Evolutionary conservation across 805 yeast genomes (phyloP), one percentile per base, ranked within the genome.

Genomic region (Yamadazyma endophytica): DNA sequence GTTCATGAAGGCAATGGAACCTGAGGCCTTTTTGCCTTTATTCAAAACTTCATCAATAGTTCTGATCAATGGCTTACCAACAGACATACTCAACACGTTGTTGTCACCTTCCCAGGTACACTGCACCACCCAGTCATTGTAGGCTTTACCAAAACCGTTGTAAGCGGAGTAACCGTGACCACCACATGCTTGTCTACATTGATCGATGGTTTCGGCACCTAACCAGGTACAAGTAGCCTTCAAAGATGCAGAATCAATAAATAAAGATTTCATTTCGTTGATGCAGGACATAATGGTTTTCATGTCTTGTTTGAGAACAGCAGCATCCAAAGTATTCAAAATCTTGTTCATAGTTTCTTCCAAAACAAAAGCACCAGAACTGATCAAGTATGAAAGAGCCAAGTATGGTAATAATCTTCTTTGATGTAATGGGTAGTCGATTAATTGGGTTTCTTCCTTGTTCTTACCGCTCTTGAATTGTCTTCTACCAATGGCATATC

Each of bases 51-150:
- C 54, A 26, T 42, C 46, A 18, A 59, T 51, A 32, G 50, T 43
- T 47, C 56, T 60, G 33, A 61, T 47, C 23, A 66, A 47, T 26
- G 68, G 57, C 39, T 63, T 55, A 47, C 72, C 70, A 32, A 58
- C 62, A 31, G 60, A 52, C 50, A 63, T 48, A 26, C 61, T 66
- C 45, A 66, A 56, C 25, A 66, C 70, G 42, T 57, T 66, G 54
- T 66, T 66, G 45, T 66, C 72, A 49, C 72, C 72, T 50, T 66
- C 72, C 72, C 72, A 66, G 18, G 72, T 66, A 50, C 70, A 62
- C 50, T 64, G 70, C 24, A 66, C 71, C 23, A 59, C 70, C 70
- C 70, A 66, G 36, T 66, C 72, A 26, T 59, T 63, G 37, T 54
- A 61, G 24, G 65, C 55, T 48, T 63, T 66, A 33, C 70, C 72